These are phyloP conservation scores for Lathyrus sativus DNA, from an alignment of 306 rosid species.

Conservation along the genomic window DNA sequence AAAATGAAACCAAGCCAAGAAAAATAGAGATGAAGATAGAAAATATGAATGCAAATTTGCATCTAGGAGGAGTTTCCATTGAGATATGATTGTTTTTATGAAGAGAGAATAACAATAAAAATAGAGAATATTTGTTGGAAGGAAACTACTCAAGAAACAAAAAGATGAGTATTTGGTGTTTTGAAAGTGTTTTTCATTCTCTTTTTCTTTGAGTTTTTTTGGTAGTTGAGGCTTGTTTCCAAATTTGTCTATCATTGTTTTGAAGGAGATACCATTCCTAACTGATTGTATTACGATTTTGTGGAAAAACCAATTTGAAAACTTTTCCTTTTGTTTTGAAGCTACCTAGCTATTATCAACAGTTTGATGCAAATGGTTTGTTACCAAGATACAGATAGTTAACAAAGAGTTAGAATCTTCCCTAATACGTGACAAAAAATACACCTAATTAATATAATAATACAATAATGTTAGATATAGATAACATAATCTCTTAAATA, in stretches of 20 bases:
- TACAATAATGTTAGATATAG: background rate
- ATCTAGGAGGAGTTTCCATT: slow-evolving; percentile 59
- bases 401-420: slow-evolving; percentile 28
- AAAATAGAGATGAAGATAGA: slow-evolving; percentile 45
- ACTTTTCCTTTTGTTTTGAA: slow-evolving; percentile 25
- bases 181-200: slow-evolving; percentile 32
- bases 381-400: slow-evolving; percentile 39
- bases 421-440: background rate
- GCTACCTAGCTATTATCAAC: slow-evolving; percentile 46
- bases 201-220: slow-evolving; percentile 21
- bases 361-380: slow-evolving; percentile 25
- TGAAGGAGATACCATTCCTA: slow-evolving; percentile 66
- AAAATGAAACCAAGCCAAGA: slow-evolving; percentile 64
- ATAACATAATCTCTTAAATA: no score
- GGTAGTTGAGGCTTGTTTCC: slow-evolving; percentile 48
- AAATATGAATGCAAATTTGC: slow-evolving; percentile 39
- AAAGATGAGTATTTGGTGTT: slow-evolving; percentile 31
- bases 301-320: slow-evolving; percentile 24
- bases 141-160: slow-evolving; percentile 52
- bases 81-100: slow-evolving; percentile 10
- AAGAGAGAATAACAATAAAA: slow-evolving; percentile 24
- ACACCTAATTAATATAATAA: slow-evolving; percentile 14
- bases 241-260: slow-evolving; percentile 51
- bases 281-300: slow-evolving; percentile 34
- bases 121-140: slow-evolving; percentile 40